Evolutionary conservation across 2,329 filamentous ascomycete species (phyloP).

Genomic region (Xenoacremonium recifei): DNA sequence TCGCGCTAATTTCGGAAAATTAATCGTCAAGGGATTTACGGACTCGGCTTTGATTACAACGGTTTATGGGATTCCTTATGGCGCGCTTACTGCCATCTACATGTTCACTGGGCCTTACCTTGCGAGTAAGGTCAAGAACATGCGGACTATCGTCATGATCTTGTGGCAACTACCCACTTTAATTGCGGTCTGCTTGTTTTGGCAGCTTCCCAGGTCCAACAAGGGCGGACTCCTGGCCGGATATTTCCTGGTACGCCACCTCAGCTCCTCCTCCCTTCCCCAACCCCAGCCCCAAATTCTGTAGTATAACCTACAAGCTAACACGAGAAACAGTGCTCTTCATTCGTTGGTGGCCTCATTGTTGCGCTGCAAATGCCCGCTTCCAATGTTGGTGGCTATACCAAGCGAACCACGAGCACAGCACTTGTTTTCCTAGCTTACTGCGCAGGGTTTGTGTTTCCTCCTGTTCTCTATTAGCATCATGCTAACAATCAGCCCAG

Average conservation of each 20-base stretch:
- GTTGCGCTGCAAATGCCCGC: constrained; percentile 53
- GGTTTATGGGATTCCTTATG: constrained; percentile 52
- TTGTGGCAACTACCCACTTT: constrained; percentile 51
- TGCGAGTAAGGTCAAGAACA: constrained; percentile 49
- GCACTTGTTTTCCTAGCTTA: constrained; percentile 49
- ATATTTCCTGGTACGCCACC: constrained; percentile 44
- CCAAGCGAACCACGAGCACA: constrained; percentile 45
- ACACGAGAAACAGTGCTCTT: constrained; percentile 25
- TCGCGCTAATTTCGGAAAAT: constrained; percentile 56
- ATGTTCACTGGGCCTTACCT: constrained; percentile 52
- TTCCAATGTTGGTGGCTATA: constrained; percentile 48
- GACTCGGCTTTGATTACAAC: constrained; percentile 38
- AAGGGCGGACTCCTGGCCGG: constrained; percentile 48
- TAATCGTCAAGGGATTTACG: constrained; percentile 49
- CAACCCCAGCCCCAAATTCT: background rate
- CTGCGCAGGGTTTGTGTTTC: no score
- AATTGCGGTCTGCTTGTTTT: constrained; percentile 47
- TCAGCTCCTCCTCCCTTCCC: fast-evolving
- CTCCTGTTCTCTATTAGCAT: no score
- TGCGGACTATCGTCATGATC: constrained; percentile 51
- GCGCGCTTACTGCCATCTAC: constrained; percentile 52
- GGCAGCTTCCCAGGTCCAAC: constrained; percentile 43
- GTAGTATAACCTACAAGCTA: background rate
- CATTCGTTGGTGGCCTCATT: constrained; percentile 53
- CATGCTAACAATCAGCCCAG: no score